Conservation (phyloP, 208 protist genomes). For the Trypanosoma melophagium region DNA sequence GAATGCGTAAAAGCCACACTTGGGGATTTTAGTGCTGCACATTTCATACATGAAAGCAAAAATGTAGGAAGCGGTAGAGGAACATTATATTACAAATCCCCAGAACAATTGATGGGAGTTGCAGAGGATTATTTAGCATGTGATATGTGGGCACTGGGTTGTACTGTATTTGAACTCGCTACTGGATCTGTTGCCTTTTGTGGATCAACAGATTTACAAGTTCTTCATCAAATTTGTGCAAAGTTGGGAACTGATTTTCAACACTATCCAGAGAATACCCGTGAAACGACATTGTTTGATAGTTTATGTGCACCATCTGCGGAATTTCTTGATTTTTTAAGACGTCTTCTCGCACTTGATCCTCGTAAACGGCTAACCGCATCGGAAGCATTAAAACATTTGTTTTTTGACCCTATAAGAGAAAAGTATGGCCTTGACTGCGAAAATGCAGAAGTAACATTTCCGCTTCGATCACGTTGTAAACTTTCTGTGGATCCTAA, state of each 20-base stretch:
- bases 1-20: constrained; percentile 43
- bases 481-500: constrained; percentile 3
- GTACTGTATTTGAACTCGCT: constrained; percentile 69
- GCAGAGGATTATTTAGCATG: constrained; percentile 45
- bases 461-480: constrained; percentile 13
- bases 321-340: constrained; percentile 45
- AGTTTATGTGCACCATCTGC: constrained; percentile 31
- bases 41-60: constrained; percentile 33
- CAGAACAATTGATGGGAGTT: constrained; percentile 68
- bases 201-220: constrained; percentile 61
- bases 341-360: constrained; percentile 60
- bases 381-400: constrained; percentile 51
- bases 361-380: constrained; percentile 47
- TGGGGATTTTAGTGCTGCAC: constrained; percentile 79
- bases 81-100: constrained; percentile 79
- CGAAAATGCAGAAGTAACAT: constrained; percentile 13
- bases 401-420: constrained; percentile 46
- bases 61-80: constrained; percentile 41
- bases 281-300: constrained; percentile 41
- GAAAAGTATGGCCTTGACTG: constrained; percentile 1
- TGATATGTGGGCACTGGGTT: constrained; percentile 81
- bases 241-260: constrained; percentile 56
- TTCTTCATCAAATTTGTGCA: constrained; percentile 61
- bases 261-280: constrained; percentile 37
- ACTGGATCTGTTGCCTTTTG: constrained; percentile 53